Base-by-base conservation (phyloP, 2,329 filamentous ascomycete genomes). In the Elsinoe ampelina region DNA sequence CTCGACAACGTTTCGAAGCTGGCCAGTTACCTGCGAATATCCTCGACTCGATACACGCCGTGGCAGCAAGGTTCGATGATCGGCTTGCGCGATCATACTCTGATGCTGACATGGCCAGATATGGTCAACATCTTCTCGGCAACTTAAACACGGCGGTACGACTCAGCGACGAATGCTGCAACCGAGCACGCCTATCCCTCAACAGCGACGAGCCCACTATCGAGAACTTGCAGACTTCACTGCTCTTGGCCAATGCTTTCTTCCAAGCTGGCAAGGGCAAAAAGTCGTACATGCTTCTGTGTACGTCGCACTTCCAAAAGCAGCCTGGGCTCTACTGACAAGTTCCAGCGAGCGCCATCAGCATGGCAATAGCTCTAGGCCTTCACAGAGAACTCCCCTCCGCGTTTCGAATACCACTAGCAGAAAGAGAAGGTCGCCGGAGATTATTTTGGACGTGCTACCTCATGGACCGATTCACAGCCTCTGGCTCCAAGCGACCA, bases 391-490 rank as follows among this genome's bases (percentile, higher is more conserved):
- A 95, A 71, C 73, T 85, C 42, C 83, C 89, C 20, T 67, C 76
- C 5, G 80, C 81, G 52, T 74, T 81, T 11, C 80, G 81, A 57
- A 77, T 87, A 10, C 80, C 82, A 0, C 77, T 82, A 0, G 74
- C 82, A 3, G 89, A 95, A 66, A 80, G 86, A 57, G 89, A 95
- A 72, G 83, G 84, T 65, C 80, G 87, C 45, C 78, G 89, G 56
- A 80, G 87, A n/a, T 74, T 95, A 1, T 95, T 95, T 70, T 95
- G 89, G 89, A 85, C 87, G 1, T 92, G 87, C 67, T 95, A 93
- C 64, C 74, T 95, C 22, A 84, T 95, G 70, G 89, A 95, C 66
- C 81, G 87, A n/a, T 93, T 92, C 63, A 79, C 85, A 62, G 82
- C 86, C 1, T 89, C 86, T 62, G 89, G 89, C 13, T 92, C 89